Conservation (phyloP, 129 eudicot species). For the Deinandra increscens region DNA sequence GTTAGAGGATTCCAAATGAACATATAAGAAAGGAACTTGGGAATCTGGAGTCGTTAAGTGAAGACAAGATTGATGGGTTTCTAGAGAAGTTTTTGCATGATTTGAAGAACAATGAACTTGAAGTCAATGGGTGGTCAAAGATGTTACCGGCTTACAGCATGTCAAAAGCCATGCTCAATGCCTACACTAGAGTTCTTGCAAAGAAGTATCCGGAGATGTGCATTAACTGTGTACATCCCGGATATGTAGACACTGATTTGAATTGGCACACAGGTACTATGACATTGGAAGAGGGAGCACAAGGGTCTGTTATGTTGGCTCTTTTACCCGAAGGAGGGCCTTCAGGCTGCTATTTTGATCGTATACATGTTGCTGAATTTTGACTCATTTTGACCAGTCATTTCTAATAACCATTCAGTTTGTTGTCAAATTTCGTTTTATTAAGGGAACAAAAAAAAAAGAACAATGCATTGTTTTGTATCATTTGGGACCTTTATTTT, state of each 20-base stretch:
- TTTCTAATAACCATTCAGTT: not conserved
- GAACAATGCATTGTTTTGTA: not conserved
- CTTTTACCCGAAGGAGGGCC: conserved; percentile 69
- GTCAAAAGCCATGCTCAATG: conserved; percentile 70
- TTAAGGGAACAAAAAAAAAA: not conserved
- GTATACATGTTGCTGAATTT: conserved; percentile 53
- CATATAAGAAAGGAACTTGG: conserved; percentile 59
- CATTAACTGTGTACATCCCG: conserved; percentile 86
- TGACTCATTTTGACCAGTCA: conserved; percentile 8
- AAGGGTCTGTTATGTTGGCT: conserved; percentile 71
- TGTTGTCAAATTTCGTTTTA: not conserved
- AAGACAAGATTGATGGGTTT: conserved; percentile 59
- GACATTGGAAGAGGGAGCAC: conserved; percentile 81
- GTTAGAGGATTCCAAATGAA: conserved; percentile 73
- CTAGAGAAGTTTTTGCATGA: conserved; percentile 62
- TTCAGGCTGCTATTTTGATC: conserved; percentile 76
- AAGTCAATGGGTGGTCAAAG: conserved; percentile 77
- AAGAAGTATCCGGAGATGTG: conserved; percentile 55
- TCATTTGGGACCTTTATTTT: not conserved
- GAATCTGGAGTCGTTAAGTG: conserved; percentile 55
- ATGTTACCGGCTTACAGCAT: conserved; percentile 86
- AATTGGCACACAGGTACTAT: conserved; percentile 76
- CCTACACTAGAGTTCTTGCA: conserved; percentile 76
- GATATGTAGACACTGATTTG: conserved; percentile 67
- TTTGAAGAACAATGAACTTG: conserved; percentile 48